Percentiles rank a stretch among this genome's conserved stretches.
phyloP scores from a whole-genome alignment of 2,329 filamentous ascomycete species.

The Cladophialophora immunda region DNA sequence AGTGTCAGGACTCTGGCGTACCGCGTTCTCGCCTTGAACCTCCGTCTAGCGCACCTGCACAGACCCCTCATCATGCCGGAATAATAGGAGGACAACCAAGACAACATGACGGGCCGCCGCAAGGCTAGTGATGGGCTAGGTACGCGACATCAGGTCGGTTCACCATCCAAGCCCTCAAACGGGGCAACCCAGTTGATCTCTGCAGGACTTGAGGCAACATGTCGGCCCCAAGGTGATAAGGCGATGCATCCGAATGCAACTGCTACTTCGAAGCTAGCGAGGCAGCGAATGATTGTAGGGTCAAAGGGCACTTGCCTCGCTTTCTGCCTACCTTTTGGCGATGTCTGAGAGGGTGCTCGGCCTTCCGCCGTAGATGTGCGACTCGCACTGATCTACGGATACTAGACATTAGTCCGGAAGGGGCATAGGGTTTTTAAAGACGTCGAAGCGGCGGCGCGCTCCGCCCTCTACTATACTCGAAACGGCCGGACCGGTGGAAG shows the following conservation, averaged over 20 bases:
- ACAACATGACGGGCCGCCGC: neutral
- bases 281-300: neutral
- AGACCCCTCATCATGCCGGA: neutral
- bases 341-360: neutral
- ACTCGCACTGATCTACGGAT: neutral
- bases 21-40: neutral
- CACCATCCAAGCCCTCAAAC: neutral
- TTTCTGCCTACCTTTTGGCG: neutral
- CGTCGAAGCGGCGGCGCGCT: neutral
- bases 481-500: neutral
- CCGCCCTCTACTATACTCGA: neutral
- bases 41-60: neutral
- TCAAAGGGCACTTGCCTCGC: neutral
- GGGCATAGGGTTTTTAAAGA: neutral
- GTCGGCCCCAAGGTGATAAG: neutral
- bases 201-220: neutral
- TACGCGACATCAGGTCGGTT: neutral
- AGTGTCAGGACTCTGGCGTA: neutral
- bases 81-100: neutral
- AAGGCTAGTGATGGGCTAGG: neutral
- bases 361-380: neutral
- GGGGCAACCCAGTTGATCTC: neutral
- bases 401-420: neutral
- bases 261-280: neutral
- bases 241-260: neutral